phyloP scores from a whole-genome alignment of 2,329 filamentous ascomycete species.

The Fusarium sp. region DNA sequence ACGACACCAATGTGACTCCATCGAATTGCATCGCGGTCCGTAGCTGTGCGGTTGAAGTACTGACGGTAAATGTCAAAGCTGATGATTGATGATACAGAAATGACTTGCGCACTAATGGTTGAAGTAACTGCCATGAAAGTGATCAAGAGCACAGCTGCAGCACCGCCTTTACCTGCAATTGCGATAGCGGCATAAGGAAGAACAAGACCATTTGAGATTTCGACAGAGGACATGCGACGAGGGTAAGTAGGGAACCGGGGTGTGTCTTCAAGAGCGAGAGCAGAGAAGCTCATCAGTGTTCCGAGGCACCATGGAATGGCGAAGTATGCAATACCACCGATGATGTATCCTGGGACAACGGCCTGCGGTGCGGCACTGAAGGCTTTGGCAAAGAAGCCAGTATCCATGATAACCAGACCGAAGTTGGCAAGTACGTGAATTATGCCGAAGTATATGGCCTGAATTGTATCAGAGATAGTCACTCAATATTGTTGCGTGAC shows the following conservation, averaged over 20 bases:
- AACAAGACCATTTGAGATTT: conserved; percentile 76
- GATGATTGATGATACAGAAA: conserved; percentile 64
- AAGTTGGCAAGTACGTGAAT: conserved; percentile 62
- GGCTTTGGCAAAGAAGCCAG: conserved; percentile 64
- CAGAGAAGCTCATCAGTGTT: conserved; percentile 61
- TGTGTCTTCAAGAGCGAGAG: conserved; percentile 59
- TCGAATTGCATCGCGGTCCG: conserved; percentile 60
- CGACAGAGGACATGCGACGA: conserved; percentile 64
- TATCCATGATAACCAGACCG: conserved; percentile 66
- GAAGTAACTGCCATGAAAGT: conserved; percentile 83
- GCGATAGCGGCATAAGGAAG: conserved; percentile 77
- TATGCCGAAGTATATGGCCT: conserved; percentile 63
- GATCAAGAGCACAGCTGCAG: conserved; percentile 73
- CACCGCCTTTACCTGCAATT: conserved; percentile 76
- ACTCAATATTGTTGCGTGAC: accelerated
- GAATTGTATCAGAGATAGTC: neutral
- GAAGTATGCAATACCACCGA: conserved; percentile 65
- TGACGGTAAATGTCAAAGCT: conserved; percentile 65
- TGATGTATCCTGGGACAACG: conserved; percentile 63
- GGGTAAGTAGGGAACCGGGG: conserved; percentile 66
- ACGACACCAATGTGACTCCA: conserved; percentile 65
- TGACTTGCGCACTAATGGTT: conserved; percentile 63
- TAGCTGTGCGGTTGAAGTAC: conserved; percentile 59
- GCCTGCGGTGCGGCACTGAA: conserved; percentile 60
- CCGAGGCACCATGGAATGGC: conserved; percentile 65